Evolutionary conservation across 2,329 filamentous ascomycete species (phyloP), one percentile per base, ranked within the genome.

Genomic region (Colletotrichum sp.): DNA sequence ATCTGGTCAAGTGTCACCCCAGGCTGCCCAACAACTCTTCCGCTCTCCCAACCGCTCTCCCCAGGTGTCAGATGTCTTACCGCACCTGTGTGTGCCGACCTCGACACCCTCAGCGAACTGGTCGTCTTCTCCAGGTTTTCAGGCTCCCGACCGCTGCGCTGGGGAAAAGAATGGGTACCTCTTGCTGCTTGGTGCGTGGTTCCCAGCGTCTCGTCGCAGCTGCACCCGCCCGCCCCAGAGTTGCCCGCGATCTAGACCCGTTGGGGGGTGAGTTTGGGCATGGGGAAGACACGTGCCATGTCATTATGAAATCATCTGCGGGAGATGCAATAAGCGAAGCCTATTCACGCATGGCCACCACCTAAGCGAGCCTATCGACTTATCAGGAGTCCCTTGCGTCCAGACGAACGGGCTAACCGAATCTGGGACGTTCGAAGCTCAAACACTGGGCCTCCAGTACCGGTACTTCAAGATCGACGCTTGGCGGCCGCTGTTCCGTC

Each of bases 1-100:
- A 76, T 76, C 65, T 64, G 71, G 52, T 76, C 74, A 74, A 74
- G 74, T 74, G 74, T 30, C 57, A 76, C 70, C 70, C 69, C 65
- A 57, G 44, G 59, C 52, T 73, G 64, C 73, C 70, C 71, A 76
- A 65, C 64, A 57, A 64, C 24, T 36, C 57, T 21, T 34, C 55
- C 57, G 62, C 24, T 52, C 57, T 21, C 57, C 55, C 57, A 28
- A 64, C 57, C 34, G 64, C 26, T 49, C 39, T 21, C 70, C 57
- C 26, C 32, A 44, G 28, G 57, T 74, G 65, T 69, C 73, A 76
- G 69, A 72, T 75, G 69, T 67, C 72, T 68, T 57, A 57, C 72
- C 69, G 57, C 57, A 57, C 26, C 26, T 26, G 68, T 13, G 63
- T 69, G 69, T 71, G 60, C 68, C 64, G 65, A 60, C 59, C 74